These are phyloP conservation scores for Pinus taeda DNA, from an alignment of 75 land plant species.

Conservation along the genomic window DNA sequence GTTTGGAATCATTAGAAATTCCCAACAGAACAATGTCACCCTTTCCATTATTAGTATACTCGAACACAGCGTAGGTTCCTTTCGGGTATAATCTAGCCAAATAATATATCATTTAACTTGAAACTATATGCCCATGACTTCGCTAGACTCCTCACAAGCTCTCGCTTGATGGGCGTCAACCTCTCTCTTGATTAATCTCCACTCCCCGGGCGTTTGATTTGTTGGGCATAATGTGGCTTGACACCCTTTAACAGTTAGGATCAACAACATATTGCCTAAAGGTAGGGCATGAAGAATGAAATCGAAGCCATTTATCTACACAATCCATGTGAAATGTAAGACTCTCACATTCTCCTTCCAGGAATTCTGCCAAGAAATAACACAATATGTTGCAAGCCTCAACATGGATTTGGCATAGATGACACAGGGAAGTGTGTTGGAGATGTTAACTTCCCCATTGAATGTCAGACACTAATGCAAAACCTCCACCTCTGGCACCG, in stretches of 20 bases:
- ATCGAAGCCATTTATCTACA: slow-evolving; percentile 67
- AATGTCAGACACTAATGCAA: too few species aligned
- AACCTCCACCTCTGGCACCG: too few species aligned
- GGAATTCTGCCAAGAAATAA: slow-evolving; percentile 59
- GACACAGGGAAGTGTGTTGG: not conserved
- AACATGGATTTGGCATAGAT: not conserved
- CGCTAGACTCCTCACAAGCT: too few species aligned
- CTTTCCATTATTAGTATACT: too few species aligned
- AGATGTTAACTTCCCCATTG: too few species aligned
- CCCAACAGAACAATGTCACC: too few species aligned
- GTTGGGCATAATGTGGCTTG: not conserved
- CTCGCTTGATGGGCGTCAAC: too few species aligned
- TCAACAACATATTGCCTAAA: slow-evolving; percentile 40
- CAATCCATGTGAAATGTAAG: slow-evolving; percentile 68
- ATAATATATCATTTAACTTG: too few species aligned
- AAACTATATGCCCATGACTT: too few species aligned
- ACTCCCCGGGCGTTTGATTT: not conserved
- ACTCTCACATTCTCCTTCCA: slow-evolving; percentile 25
- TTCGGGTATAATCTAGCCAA: too few species aligned
- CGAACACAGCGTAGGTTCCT: too few species aligned
- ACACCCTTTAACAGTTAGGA: not conserved
- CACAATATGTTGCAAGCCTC: slow-evolving; percentile 27
- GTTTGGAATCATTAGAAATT: too few species aligned
- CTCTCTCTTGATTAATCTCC: not conserved
- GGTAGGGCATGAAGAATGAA: slow-evolving; percentile 66